A percentile compares a stretch with the other conserved stretches of the same genome.
Conservation (phyloP, 306 rosid genomes). For the Styphnolobium japonicum region DNA sequence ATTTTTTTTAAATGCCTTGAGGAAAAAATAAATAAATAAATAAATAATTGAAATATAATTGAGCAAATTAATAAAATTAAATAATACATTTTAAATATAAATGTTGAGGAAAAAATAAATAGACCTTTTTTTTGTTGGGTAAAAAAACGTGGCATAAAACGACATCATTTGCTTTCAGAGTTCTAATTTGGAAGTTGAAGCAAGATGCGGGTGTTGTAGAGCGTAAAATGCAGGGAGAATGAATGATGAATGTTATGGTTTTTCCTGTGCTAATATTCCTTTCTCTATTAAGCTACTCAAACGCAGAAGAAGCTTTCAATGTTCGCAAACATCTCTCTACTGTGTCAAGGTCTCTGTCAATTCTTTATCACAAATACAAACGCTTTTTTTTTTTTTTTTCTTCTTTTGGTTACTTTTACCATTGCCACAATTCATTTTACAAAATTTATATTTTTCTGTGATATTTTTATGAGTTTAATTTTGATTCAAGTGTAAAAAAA, state of each 20-base stretch:
- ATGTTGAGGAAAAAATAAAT: too few relatives aligned
- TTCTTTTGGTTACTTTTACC: background rate
- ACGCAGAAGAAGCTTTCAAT: slow-evolving; percentile 53
- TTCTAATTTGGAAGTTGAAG: background rate
- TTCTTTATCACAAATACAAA: background rate
- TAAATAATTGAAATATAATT: too few relatives aligned
- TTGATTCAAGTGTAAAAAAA: too few relatives aligned
- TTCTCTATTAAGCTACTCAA: slow-evolving; percentile 20
- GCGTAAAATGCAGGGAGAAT: background rate
- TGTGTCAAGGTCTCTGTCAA: slow-evolving; percentile 53
- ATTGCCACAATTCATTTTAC: background rate
- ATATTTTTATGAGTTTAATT: too few relatives aligned
- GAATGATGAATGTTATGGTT: slow-evolving; percentile 11
- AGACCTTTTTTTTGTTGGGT: too few relatives aligned
- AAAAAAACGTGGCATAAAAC: too few relatives aligned
- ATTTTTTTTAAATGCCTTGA: too few relatives aligned
- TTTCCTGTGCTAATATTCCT: slow-evolving; percentile 25
- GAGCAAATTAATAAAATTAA: too few relatives aligned
- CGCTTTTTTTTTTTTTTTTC: background rate
- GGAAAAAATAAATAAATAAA: too few relatives aligned
- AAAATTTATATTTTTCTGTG: background rate
- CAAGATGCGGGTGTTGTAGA: too few relatives aligned
- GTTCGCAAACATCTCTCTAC: slow-evolving; percentile 77
- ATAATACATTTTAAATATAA: too few relatives aligned
- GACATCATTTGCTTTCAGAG: background rate